A percentile compares a stretch with the other conserved stretches of the same genome.
Evolutionary conservation across 2,329 filamentous ascomycete genomes (phyloP).

Genomic region (Scytalidium sp.): DNA sequence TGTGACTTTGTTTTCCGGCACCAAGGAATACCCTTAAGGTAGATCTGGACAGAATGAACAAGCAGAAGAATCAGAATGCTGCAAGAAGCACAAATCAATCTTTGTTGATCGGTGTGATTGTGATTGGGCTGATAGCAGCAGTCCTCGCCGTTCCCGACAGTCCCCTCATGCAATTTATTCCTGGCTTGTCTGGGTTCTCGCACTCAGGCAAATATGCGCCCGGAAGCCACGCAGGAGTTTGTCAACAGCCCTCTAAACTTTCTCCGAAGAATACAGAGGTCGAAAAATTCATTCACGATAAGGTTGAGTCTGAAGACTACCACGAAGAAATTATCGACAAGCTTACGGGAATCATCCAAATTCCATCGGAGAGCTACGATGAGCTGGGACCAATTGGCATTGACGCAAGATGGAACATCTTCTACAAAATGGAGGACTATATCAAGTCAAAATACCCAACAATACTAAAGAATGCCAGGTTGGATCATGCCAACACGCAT

Average conservation of each 20-base stretch:
- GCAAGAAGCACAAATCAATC: neutral
- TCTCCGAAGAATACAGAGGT: slow-evolving; percentile 1
- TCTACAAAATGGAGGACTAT: slow-evolving; percentile 44
- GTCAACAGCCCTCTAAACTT: neutral
- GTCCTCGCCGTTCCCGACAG: neutral
- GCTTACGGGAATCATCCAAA: slow-evolving; percentile 40
- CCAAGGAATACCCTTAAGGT: too few relatives aligned
- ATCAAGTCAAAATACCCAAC: slow-evolving; percentile 33
- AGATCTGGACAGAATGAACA: too few relatives aligned
- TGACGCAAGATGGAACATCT: slow-evolving; percentile 51
- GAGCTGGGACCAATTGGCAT: slow-evolving; percentile 49
- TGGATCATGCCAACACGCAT: slow-evolving; percentile 59
- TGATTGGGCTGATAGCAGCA: neutral
- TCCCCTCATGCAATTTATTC: neutral
- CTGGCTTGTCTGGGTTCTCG: neutral
- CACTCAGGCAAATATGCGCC: neutral
- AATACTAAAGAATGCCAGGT: slow-evolving; percentile 48
- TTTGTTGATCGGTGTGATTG: neutral
- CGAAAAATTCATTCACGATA: slow-evolving; percentile 1
- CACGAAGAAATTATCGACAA: slow-evolving; percentile 4
- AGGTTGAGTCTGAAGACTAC: slow-evolving; percentile 2
- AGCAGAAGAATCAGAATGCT: neutral
- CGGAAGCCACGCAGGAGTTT: neutral
- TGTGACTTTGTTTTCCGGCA: too few relatives aligned
- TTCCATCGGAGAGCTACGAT: slow-evolving; percentile 52